Evolutionary conservation across 2,329 filamentous ascomycete genomes (phyloP).

Genomic region (Penicillium hesseltinei): DNA sequence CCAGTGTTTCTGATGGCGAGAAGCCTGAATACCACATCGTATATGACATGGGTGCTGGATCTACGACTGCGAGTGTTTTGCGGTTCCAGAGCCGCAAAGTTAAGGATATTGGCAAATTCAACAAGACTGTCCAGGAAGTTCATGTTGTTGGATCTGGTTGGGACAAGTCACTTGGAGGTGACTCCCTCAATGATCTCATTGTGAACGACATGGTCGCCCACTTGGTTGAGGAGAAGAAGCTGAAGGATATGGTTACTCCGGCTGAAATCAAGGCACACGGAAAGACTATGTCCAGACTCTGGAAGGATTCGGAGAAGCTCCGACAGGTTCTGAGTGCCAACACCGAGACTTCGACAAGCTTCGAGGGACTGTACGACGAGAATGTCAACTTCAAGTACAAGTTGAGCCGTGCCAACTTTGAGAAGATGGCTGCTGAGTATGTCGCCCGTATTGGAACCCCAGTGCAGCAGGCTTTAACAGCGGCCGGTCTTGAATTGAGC

Average conservation of each 20-base stretch:
- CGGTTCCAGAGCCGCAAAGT: conserved; percentile 84
- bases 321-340: conserved; percentile 94
- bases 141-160: conserved; percentile 81
- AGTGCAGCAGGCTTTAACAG: conserved; percentile 70
- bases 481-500: conserved; percentile 67
- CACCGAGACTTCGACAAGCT: conserved; percentile 71
- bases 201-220: conserved; percentile 82
- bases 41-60: conserved; percentile 97
- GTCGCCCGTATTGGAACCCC: conserved; percentile 66
- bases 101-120: conserved; percentile 88
- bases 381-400: conserved; percentile 94
- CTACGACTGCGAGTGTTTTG: conserved; percentile 83
- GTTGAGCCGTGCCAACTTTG: conserved; percentile 75
- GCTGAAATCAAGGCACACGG: conserved; percentile 65
- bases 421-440: conserved; percentile 69
- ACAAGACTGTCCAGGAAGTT: conserved; percentile 97
- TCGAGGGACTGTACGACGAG: conserved; percentile 81
- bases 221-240: conserved; percentile 67
- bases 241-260: conserved; percentile 39
- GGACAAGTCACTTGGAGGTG: conserved; percentile 87
- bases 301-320: conserved; percentile 83
- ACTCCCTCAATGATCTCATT: conserved; percentile 82
- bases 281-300: conserved; percentile 82
- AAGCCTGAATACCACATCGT: conserved; percentile 90
- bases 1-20: conserved; percentile 74